phyloP scores from a whole-genome alignment of 805 yeast species.

The Candida yuanshanica region DNA sequence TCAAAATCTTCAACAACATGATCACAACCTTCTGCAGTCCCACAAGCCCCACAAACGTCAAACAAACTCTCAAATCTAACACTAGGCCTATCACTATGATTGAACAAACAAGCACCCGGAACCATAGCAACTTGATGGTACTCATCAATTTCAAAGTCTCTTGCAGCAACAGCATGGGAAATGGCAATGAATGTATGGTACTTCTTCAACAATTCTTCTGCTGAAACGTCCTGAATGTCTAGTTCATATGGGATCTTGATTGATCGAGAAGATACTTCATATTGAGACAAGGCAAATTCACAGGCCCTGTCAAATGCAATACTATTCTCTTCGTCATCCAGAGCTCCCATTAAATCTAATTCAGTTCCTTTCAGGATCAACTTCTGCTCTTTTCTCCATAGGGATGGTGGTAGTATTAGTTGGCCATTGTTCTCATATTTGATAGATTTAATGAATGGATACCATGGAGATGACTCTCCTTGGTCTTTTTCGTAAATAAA shows the following conservation, averaged over 20 bases:
- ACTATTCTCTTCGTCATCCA: constrained; percentile 41
- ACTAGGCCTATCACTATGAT: constrained; percentile 58
- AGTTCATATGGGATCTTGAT: constrained; percentile 27
- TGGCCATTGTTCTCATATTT: constrained; percentile 25
- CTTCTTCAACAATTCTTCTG: constrained; percentile 18
- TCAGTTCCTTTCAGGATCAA: constrained; percentile 48
- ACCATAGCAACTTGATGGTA: constrained; percentile 73
- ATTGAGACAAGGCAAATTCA: constrained; percentile 25
- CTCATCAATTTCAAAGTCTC: constrained; percentile 78
- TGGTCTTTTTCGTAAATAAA: constrained; percentile 64
- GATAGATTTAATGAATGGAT: constrained; percentile 52
- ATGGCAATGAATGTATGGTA: constrained; percentile 49
- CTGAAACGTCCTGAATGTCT: constrained; percentile 23
- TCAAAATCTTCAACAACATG: constrained; percentile 14
- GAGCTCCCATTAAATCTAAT: constrained; percentile 54
- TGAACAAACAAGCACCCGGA: constrained; percentile 89
- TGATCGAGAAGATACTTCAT: constrained; percentile 21
- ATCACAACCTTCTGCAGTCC: constrained; percentile 35
- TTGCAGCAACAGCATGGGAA: constrained; percentile 58
- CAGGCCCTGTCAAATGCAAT: constrained; percentile 33
- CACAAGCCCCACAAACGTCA: constrained; percentile 49
- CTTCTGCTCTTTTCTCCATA: constrained; percentile 55
- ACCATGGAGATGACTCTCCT: constrained; percentile 77
- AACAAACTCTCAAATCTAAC: constrained; percentile 60
- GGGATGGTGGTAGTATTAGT: constrained; percentile 50